Evolutionary conservation across 768 basidiomycete genomes (phyloP), one percentile per base, ranked within the genome.

Genomic region (Mycena capillaripes): DNA sequence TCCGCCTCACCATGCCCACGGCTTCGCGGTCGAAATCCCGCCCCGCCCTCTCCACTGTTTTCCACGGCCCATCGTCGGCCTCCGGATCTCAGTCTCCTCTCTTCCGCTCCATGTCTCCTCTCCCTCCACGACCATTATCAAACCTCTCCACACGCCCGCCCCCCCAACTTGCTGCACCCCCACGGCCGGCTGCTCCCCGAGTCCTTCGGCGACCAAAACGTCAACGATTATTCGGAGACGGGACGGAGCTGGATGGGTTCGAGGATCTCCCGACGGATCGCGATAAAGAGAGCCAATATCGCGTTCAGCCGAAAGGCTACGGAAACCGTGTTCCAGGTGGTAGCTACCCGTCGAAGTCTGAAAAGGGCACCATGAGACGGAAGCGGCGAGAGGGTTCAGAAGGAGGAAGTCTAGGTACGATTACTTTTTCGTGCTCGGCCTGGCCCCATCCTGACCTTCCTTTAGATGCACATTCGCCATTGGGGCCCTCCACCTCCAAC

Each of bases 251-350:
- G 62, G 97, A 98, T 77, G 90, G 81, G 4, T 88, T 98, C 69
- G 97, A 97, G 30, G 97, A 98, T 80, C 87, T 97, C 48, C 92
- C 91, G 9, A 94, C 95, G 12, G 93, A 97, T 78, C 87, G 94
- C 56, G 95, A 96, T 59, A 92, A 93, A 77, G 94, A 95, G 81
- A 87, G 89, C 62, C 89, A 85, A 48, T 96, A 87, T 79, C 90
- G 90, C 66, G 91, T 96, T 12, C 91, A 93, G 72, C 93, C 95
- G 29, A 95, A 91, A 80, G 88, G 89, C 8, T 84, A 87, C 78
- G 86, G 89, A 40, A 89, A 91, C 77, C 91, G 94, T 10, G 83
- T 92, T 65, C 89, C 90, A 27, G 88, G 89, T 32, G 85, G 87
- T 0, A 84, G 83, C 27, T 90, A 86, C 77, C 78, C 87, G 55